Evolutionary conservation across 2,329 filamentous ascomycete genomes (phyloP), one percentile per base, ranked within the genome.

Genomic region (Pseudogymnoascus sp.): DNA sequence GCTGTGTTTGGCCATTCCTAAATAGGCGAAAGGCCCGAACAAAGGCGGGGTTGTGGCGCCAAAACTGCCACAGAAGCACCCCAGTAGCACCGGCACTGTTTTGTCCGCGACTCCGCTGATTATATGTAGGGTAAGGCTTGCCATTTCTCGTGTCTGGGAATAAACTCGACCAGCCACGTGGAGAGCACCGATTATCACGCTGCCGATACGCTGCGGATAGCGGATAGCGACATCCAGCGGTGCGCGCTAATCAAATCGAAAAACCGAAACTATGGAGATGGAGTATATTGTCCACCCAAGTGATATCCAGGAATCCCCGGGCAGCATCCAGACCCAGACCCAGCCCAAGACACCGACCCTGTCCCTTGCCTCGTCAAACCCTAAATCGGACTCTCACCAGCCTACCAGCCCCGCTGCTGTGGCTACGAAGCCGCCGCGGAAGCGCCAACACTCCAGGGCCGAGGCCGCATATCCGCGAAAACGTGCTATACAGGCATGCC

Each of bases 401-500:
- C 1, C 47, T 33, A 21, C 15, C n/a, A 54, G 29, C 29, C 47
- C 47, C 47, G 47, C 29, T 33, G 47, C 47, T 54, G 47, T 35
- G 9, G 15, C 47, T 54, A 54, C 47, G n/a, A 54, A 54, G 47
- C 47, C 47, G 47, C 47, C 47, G 29, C 29, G 47, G 47, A 54
- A 54, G 47, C 47, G 47, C 15, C 47, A 33, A 17, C 47, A 54
- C 29, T 54, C 47, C 10, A 54, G 47, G 13, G 47, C 47, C 10
- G 47, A 54, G 47, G 47, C 47, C 47, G 47, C 47, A 10, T 54
- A 54, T 54, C 70, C 71, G 39, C 67, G 71, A 47, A 72, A 72
- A 60, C 66, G 71, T 36, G 71, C 71, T 17, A 68, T 72, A 37
- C 66, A 68, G 61, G 71, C 71, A 9, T 73, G 71, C 62, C 70